Conservation (phyloP, 2,329 filamentous ascomycete genomes). For the Chrysoporthe austroafricana region DNA sequence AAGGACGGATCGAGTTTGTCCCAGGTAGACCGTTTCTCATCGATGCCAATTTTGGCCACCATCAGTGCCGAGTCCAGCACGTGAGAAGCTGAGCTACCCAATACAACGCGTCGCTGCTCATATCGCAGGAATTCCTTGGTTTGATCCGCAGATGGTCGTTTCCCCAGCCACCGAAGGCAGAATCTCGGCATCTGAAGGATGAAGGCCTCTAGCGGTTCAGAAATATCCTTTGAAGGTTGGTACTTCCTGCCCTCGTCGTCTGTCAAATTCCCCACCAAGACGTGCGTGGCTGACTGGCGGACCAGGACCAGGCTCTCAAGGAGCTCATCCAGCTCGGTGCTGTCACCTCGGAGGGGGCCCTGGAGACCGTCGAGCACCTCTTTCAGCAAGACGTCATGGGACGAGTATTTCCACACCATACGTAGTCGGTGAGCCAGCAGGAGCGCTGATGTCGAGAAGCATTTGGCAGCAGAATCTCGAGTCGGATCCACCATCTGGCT, state of each 20-base stretch:
- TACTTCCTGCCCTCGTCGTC: conserved; percentile 24
- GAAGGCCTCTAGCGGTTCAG: conserved; percentile 56
- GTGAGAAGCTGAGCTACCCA: conserved; percentile 57
- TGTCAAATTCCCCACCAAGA: conserved; percentile 42
- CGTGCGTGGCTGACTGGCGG: conserved; percentile 56
- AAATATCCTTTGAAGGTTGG: conserved; percentile 30
- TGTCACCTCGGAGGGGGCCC: conserved; percentile 62
- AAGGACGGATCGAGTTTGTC: conserved; percentile 60
- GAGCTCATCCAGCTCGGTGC: conserved; percentile 63
- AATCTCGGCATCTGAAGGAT: conserved; percentile 64
- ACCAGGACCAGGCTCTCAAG: conserved; percentile 59
- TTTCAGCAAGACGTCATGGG: conserved; percentile 48
- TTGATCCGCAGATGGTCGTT: conserved; percentile 53
- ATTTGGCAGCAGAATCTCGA: conserved; percentile 52
- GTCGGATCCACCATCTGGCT: conserved; percentile 42
- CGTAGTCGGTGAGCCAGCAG: conserved; percentile 59
- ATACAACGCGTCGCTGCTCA: conserved; percentile 60
- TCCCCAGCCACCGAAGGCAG: conserved; percentile 64
- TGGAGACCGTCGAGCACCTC: conserved; percentile 60
- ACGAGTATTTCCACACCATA: conserved; percentile 40
- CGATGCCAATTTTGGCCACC: conserved; percentile 57
- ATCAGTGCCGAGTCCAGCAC: conserved; percentile 65
- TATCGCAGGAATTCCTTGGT: conserved; percentile 64
- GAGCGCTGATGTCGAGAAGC: conserved; percentile 58
- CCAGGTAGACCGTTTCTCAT: conserved; percentile 54